Base-by-base conservation (phyloP, 225 moss, liverwort and hornwort genomes). In the Rhytidiadelphus loreus region DNA sequence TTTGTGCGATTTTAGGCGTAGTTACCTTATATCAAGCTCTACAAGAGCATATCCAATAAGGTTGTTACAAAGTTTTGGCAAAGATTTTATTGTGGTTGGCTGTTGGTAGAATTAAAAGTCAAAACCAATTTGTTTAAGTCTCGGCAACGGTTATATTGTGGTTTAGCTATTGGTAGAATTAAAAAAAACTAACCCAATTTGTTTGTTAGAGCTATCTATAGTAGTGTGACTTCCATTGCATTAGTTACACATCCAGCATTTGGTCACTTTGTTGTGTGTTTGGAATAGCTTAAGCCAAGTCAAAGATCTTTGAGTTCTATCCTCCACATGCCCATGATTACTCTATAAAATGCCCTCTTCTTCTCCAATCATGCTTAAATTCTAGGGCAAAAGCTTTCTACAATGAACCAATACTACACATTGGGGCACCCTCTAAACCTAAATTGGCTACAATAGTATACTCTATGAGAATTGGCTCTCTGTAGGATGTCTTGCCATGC, bases 291-390 rank as follows among this genome's bases (percentile, higher is more conserved):
- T 1, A 18, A 0, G 2, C 2, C 0, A 29, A 73, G 4, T 46
- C 2, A 0, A 19, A 73, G 11, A 73, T 30, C 7, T 0, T 29
- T 0, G 0, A 30, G 18, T 46, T 73, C 0, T 30, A 0, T 18
- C 30, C 7, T 46, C 18, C 11, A 7, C 11, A 1, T 46, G 0
- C 44, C 6, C 9, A 72, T 44, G 13, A 44, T 10, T 16, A 9
- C 0, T 4, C 17, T 16, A 29, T 1, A 29, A 0, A 16, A 44
- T 44, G 11, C 6, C 6, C 0, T 16, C 2, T 28, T 0, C 1
- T 0, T 1, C 2, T 29, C 6, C 44, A 29, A 44, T 72, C 2
- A 14, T 1, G 3, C 4, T 16, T 28, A 26, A 9, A 6, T 71
- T 43, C 9, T 0, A 41, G 3, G 15, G 17, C 23, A 23, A 25